Evolutionary conservation across 768 basidiomycete species (phyloP).

Genomic region (Amanita fuliginea): DNA sequence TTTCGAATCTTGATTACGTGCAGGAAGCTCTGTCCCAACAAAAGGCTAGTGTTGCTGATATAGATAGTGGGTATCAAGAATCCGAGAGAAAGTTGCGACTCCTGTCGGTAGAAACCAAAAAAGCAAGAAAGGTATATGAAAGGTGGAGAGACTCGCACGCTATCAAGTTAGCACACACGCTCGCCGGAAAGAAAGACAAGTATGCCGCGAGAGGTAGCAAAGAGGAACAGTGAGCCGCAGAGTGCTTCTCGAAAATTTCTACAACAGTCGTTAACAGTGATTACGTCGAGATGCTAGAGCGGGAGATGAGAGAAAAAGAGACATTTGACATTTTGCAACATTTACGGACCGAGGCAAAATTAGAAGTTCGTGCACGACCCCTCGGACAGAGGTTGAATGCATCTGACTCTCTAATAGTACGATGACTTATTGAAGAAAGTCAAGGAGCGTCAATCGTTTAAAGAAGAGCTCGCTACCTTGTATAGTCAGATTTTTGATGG

Average conservation of each 20-base stretch:
- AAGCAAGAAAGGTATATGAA: slow-evolving; percentile 34
- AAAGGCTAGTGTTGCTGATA: slow-evolving; percentile 20
- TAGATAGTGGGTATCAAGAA: slow-evolving; percentile 17
- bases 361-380: slow-evolving; percentile 18
- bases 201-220: slow-evolving; percentile 30
- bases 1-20: slow-evolving; percentile 28
- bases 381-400: neutral
- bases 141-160: slow-evolving; percentile 27
- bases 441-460: slow-evolving; percentile 17
- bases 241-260: neutral
- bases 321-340: slow-evolving; percentile 18
- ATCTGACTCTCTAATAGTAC: slow-evolving; percentile 14
- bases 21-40: slow-evolving; percentile 28
- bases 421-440: slow-evolving; percentile 22
- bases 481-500: slow-evolving; percentile 33
- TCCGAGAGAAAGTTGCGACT: slow-evolving; percentile 16
- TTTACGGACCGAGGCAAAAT: slow-evolving; percentile 23
- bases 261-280: slow-evolving; percentile 19
- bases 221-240: slow-evolving; percentile 28
- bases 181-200: slow-evolving; percentile 30
- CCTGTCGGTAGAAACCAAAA: slow-evolving; percentile 27
- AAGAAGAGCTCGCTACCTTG: slow-evolving; percentile 25
- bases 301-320: slow-evolving; percentile 27
- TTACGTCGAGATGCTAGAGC: slow-evolving; percentile 33
- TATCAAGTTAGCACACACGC: slow-evolving; percentile 24